Evolutionary conservation across 768 basidiomycete genomes (phyloP), one percentile per base, ranked within the genome.

Genomic region (Hygrocybe punicea): DNA sequence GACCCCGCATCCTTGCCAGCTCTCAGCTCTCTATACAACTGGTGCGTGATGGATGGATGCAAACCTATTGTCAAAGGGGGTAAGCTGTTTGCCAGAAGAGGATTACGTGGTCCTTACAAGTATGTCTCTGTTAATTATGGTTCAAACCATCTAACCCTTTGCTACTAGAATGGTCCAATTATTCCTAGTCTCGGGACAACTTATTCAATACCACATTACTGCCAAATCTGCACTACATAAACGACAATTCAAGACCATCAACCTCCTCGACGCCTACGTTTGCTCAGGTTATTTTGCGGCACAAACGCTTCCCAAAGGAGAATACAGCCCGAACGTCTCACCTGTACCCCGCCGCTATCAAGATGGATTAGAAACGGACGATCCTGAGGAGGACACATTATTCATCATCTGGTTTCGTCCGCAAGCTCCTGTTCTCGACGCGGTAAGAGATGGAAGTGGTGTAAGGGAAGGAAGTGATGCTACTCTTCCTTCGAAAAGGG

Each of bases 301-400:
- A 17, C 79, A 82, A 61, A 77, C 81, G 14, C 77, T 91, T 34
- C 85, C 84, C 6, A 71, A 74, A 49, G 82, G 82, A n/a, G 82
- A 91, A 66, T 87, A 83, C 66, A 72, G 73, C 45, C 81, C 85
- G 4, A 78, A 83, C 62, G 72, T 70, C 14, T 71, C 74, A 1
- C 69, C 76, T 8, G 71, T 80, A 33, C 83, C 91, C 1, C 83
- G 91, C 9, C 84, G 91, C 46, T 98, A 97, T 67, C 80, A 85
- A 55, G 96, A 98, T 65, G 95, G 95, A 1, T 76, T 98, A 10
- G 91, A 96, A 71, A 84, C 86, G 10, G 82, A 91, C 60, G 95
- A 98, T 63, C 79, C 82, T 8, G 89, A 91, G 50, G 92, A 95
- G 67, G 95, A 98, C 68, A 88, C 84, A 61, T 73, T 94, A 13